Conservation (phyloP, 2,329 filamentous ascomycete species). For the Blastomyces parvus region DNA sequence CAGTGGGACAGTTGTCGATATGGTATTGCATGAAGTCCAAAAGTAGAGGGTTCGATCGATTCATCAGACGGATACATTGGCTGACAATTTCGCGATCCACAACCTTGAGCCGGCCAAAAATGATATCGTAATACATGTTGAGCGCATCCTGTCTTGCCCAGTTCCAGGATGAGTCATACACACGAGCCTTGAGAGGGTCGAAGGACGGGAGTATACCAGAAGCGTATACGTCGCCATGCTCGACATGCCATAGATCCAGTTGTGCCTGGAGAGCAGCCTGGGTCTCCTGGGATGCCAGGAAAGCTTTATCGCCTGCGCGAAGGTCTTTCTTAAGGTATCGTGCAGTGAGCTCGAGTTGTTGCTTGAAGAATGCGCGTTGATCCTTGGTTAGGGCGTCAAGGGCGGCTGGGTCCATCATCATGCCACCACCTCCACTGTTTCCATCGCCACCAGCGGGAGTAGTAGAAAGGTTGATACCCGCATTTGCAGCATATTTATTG, state of each 20-base stretch:
- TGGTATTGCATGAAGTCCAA: constrained; percentile 99
- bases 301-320: constrained; percentile 90
- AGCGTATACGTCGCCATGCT: constrained; percentile 95
- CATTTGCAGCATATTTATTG: constrained; percentile 77
- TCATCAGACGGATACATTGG: constrained; percentile 98
- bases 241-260: constrained; percentile 85
- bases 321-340: constrained; percentile 96
- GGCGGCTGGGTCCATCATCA: constrained; percentile 99
- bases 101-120: constrained; percentile 85
- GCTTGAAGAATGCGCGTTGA: constrained; percentile 91
- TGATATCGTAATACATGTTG: constrained; percentile 98
- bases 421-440: constrained; percentile 63
- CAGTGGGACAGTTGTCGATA: constrained; percentile 95
- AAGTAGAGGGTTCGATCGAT: constrained; percentile 88
- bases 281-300: constrained; percentile 72
- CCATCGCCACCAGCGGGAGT: constrained; percentile 61
- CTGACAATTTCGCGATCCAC: constrained; percentile 97
- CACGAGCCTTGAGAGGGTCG: constrained; percentile 82
- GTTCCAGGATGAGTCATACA: constrained; percentile 98
- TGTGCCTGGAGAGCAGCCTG: constrained; percentile 83
- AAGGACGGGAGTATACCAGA: constrained; percentile 90
- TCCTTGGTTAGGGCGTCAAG: constrained; percentile 96
- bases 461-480: constrained; percentile 74
- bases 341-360: constrained; percentile 90
- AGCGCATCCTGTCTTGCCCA: constrained; percentile 97